A percentile compares a stretch with the other conserved stretches of the same genome.
These are phyloP conservation scores for Russula foetens DNA, from an alignment of 768 basidiomycete species.

Conservation along the genomic window DNA sequence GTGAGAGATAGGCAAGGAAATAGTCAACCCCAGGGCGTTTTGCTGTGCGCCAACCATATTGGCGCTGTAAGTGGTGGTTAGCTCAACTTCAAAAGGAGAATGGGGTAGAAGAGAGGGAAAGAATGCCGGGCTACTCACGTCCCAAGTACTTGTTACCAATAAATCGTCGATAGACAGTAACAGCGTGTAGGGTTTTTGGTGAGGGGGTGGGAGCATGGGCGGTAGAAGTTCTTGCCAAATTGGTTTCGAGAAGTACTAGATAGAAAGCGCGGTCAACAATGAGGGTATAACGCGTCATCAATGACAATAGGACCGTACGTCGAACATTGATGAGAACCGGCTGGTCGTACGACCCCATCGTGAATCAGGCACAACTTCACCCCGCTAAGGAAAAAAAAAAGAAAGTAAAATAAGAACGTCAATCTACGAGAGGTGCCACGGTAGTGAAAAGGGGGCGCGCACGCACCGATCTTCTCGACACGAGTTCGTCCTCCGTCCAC, in stretches of 20 bases:
- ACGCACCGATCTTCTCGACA: slow-evolving; percentile 53
- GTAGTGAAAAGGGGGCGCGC: not conserved
- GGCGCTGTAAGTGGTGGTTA: slow-evolving; percentile 43
- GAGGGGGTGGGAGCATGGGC: slow-evolving; percentile 69
- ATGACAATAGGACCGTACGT: slow-evolving; percentile 38
- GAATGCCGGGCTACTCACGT: slow-evolving; percentile 53
- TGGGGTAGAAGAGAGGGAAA: not conserved
- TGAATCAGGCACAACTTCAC: slow-evolving; percentile 50
- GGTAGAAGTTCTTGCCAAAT: slow-evolving; percentile 90
- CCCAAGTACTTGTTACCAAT: slow-evolving; percentile 88
- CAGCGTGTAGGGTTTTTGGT: slow-evolving; percentile 88
- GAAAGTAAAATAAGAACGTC: too few species aligned
- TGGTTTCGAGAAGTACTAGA: slow-evolving; percentile 87
- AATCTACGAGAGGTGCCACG: not conserved
- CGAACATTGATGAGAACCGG: slow-evolving; percentile 58
- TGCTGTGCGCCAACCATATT: slow-evolving; percentile 94
- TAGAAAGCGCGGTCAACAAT: slow-evolving; percentile 25
- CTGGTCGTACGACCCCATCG: slow-evolving; percentile 57
- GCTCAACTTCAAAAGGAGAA: not conserved
- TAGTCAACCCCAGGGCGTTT: slow-evolving; percentile 98
- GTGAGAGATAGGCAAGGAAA: slow-evolving; percentile 93
- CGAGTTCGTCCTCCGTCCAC: slow-evolving; percentile 69
- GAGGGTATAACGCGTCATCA: not conserved
- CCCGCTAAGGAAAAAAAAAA: slow-evolving; percentile 32
- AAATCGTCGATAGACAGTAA: slow-evolving; percentile 89